phyloP scores from a whole-genome alignment of 2,329 filamentous ascomycete genomes.

The Gliomastix tumulicola region DNA sequence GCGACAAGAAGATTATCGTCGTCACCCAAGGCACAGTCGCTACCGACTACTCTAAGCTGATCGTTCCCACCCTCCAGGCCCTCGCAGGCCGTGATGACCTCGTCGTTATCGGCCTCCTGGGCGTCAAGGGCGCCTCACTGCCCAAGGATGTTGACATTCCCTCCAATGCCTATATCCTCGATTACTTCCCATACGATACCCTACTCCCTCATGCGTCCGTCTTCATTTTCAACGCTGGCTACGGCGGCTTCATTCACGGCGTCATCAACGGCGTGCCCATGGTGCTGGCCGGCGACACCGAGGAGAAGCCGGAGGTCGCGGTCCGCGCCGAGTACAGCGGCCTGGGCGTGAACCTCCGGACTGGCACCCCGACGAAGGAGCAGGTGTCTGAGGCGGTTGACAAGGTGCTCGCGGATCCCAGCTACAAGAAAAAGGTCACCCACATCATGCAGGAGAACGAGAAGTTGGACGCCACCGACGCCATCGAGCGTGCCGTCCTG shows the following conservation, averaged over 20 bases:
- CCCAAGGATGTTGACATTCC: slow-evolving; percentile 20
- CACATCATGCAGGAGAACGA: slow-evolving; percentile 24
- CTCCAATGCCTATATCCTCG: slow-evolving; percentile 31
- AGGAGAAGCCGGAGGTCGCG: slow-evolving; percentile 33
- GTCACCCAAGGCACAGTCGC: slow-evolving; percentile 41
- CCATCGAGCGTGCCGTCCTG: too few species aligned
- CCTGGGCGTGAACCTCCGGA: slow-evolving; percentile 34
- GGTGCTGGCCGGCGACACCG: slow-evolving; percentile 32
- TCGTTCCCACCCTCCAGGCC: slow-evolving; percentile 35
- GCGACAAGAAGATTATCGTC: slow-evolving; percentile 29
- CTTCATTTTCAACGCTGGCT: slow-evolving; percentile 41
- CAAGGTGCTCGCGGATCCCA: slow-evolving; percentile 16
- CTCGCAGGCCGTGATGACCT: slow-evolving; percentile 31
- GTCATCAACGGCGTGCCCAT: slow-evolving; percentile 37
- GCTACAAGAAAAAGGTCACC: slow-evolving; percentile 20
- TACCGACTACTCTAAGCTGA: slow-evolving; percentile 27
- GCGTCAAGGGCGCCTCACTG: slow-evolving; percentile 13
- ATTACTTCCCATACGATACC: slow-evolving; percentile 41
- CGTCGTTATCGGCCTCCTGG: slow-evolving; percentile 22
- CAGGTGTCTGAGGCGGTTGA: slow-evolving; percentile 20
- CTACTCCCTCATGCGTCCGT: slow-evolving; percentile 34
- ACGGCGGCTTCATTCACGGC: slow-evolving; percentile 36
- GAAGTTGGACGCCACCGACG: too few species aligned
- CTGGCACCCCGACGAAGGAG: slow-evolving; percentile 18
- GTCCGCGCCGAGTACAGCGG: slow-evolving; percentile 33